Conservation (phyloP, 257 asterid species). For the Anisodus tanguticus region DNA sequence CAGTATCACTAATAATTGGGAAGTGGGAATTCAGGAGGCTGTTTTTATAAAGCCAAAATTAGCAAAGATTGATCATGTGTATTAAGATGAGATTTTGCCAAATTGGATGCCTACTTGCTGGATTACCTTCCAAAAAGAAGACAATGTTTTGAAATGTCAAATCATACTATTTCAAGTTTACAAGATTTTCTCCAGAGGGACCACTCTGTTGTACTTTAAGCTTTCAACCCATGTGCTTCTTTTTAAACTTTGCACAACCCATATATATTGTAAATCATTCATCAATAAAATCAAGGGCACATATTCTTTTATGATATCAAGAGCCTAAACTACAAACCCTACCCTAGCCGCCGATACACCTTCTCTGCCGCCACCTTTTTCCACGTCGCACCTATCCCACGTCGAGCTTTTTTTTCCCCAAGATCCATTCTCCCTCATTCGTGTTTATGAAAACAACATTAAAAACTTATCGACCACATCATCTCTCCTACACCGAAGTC, state of each 20-base stretch:
- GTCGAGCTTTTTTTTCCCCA: too few relatives aligned
- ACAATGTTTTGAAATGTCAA: constrained; percentile 31
- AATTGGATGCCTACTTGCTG: constrained; percentile 38
- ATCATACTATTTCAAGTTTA: constrained; percentile 34
- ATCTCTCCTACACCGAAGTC: too few relatives aligned
- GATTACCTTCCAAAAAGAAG: constrained; percentile 33
- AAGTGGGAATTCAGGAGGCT: neutral
- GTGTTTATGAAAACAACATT: too few relatives aligned
- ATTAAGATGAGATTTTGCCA: constrained; percentile 37
- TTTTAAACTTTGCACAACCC: constrained; percentile 34
- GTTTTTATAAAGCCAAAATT: constrained; percentile 32
- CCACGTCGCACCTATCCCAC: too few relatives aligned
- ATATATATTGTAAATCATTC: too few relatives aligned
- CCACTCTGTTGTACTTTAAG: constrained; percentile 40
- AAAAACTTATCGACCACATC: too few relatives aligned
- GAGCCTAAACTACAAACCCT: too few relatives aligned
- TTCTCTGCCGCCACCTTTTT: too few relatives aligned
- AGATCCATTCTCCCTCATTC: too few relatives aligned
- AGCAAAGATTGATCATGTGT: constrained; percentile 28
- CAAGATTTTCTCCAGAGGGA: constrained; percentile 39
- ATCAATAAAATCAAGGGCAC: too few relatives aligned
- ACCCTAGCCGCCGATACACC: too few relatives aligned
- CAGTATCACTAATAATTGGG: constrained; percentile 23
- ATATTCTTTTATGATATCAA: too few relatives aligned
- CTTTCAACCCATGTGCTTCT: constrained; percentile 48